Conservation (phyloP, 768 basidiomycete genomes). For the Pholiota conissans region DNA sequence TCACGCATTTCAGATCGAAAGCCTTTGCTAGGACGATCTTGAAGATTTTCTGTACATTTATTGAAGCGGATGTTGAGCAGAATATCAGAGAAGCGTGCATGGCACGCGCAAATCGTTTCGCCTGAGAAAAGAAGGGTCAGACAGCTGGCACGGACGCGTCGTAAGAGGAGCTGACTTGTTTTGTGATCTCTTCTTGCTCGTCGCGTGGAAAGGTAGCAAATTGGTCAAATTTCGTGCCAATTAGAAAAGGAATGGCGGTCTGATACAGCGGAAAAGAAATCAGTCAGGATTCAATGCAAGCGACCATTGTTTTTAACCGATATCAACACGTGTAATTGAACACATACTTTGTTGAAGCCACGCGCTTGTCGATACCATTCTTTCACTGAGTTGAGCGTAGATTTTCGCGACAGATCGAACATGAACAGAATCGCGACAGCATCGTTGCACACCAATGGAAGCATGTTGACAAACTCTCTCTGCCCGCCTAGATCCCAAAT, state of each 20-base stretch:
- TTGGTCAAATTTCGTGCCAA: slow-evolving; percentile 98
- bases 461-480: slow-evolving; percentile 98
- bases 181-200: slow-evolving; percentile 99
- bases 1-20: slow-evolving; percentile 98
- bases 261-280: slow-evolving; percentile 28
- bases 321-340: neutral
- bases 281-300: neutral
- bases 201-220: slow-evolving; percentile 95
- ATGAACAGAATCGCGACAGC: slow-evolving; percentile 99
- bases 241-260: slow-evolving; percentile 98
- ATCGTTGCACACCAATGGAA: slow-evolving; percentile 97
- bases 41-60: slow-evolving; percentile 99
- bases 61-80: slow-evolving; percentile 97
- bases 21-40: slow-evolving; percentile 97
- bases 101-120: slow-evolving; percentile 96
- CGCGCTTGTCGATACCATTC: slow-evolving; percentile 99
- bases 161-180: slow-evolving; percentile 59
- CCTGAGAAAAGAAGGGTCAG: slow-evolving; percentile 43
- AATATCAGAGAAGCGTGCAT: slow-evolving; percentile 99
- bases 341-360: slow-evolving; percentile 94
- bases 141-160: neutral
- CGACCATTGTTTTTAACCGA: neutral
- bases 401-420: slow-evolving; percentile 98
- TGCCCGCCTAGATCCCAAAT: slow-evolving; percentile 99
- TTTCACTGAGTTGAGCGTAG: slow-evolving; percentile 96